Conservation (phyloP, 768 basidiomycete genomes). For the Psilocybe subaeruginosa region DNA sequence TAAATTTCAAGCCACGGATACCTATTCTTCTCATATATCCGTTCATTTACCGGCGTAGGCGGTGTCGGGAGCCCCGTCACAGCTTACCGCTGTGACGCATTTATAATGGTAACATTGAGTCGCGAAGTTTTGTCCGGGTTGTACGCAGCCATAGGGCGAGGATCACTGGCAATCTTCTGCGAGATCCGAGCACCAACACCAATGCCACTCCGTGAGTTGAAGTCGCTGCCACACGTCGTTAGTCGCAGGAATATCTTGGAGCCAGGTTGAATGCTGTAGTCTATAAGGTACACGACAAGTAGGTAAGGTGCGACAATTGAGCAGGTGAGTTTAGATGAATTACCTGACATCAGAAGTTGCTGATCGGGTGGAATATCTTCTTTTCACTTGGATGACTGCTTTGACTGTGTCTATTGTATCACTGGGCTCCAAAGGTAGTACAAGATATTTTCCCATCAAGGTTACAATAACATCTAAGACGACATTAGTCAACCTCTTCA, state of each 20-base stretch:
- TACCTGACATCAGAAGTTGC: constrained; percentile 65
- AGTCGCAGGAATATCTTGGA: not conserved
- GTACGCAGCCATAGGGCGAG: constrained; percentile 52
- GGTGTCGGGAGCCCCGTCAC: constrained; percentile 17
- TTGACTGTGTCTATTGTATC: constrained; percentile 26
- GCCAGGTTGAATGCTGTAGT: not conserved
- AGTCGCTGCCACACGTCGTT: not conserved
- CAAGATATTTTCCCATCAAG: constrained; percentile 20
- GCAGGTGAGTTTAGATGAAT: too few relatives aligned
- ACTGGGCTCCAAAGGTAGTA: constrained; percentile 8
- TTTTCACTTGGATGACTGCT: constrained; percentile 26
- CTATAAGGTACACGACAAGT: not conserved
- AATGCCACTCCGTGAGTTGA: not conserved
- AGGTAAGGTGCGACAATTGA: too few relatives aligned
- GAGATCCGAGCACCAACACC: not conserved
- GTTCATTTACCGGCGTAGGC: constrained; percentile 13
- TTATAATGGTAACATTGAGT: not conserved
- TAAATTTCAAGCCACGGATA: constrained; percentile 22
- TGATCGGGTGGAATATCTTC: constrained; percentile 64
- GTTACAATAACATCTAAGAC: not conserved
- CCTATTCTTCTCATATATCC: constrained; percentile 15
- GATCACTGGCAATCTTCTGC: constrained; percentile 59
- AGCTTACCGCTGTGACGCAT: not conserved
- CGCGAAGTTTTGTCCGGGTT: constrained; percentile 5
- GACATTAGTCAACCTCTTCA: not conserved